Evolutionary conservation across 1,284 basidiomycete genomes (phyloP).

Genomic region (Leccinum brunneo-olivaceum): DNA sequence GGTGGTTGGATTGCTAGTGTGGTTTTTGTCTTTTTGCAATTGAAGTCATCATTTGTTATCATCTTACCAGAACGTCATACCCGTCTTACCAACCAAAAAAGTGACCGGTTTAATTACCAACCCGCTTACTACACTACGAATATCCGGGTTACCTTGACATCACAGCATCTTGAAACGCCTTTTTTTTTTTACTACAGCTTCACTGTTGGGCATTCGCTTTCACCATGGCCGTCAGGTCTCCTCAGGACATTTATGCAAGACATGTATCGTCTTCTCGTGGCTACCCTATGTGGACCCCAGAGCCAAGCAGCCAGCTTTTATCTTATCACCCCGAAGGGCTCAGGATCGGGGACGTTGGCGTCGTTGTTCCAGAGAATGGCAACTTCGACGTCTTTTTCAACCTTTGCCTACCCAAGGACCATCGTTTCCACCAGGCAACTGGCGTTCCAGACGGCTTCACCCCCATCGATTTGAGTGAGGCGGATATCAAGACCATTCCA

Average conservation of each 20-base stretch:
- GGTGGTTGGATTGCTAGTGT: too few relatives aligned
- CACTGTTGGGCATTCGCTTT: background rate
- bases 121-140: too few relatives aligned
- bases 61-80: too few relatives aligned
- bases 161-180: background rate
- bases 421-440: conserved; percentile 9
- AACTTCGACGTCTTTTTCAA: conserved; percentile 31
- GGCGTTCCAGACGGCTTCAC: conserved; percentile 21
- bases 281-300: conserved; percentile 30
- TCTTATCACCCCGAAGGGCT: conserved; percentile 21
- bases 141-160: too few relatives aligned
- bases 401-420: conserved; percentile 19
- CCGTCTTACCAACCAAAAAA: too few relatives aligned
- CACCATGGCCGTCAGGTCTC: conserved; percentile 19
- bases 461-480: conserved; percentile 13
- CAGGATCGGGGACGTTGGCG: conserved; percentile 23
- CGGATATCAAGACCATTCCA: conserved; percentile 12
- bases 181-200: too few relatives aligned
- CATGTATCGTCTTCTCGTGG: conserved; percentile 29
- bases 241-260: conserved; percentile 22
- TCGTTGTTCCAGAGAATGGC: conserved; percentile 24
- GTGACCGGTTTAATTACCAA: too few relatives aligned
- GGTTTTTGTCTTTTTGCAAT: too few relatives aligned
- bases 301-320: conserved; percentile 17
- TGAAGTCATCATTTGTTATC: too few relatives aligned